Conservation (phyloP, 805 yeast genomes). For the Metschnikowia sp. region DNA sequence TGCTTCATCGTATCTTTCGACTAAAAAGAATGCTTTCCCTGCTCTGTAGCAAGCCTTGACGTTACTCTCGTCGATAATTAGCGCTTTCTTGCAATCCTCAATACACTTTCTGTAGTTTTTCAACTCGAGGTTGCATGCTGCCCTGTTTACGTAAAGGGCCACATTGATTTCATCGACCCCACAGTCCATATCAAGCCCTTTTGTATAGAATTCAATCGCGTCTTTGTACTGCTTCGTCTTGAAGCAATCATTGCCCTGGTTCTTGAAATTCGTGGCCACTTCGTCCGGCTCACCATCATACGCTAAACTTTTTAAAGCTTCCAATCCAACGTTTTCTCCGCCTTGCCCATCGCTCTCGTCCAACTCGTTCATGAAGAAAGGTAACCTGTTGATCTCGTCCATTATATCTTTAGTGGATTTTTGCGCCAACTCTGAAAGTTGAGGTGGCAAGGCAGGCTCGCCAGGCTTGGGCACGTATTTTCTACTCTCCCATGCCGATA, state of each 20-base stretch:
- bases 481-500: conserved; percentile 42
- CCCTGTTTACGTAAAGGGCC: conserved; percentile 74
- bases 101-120: conserved; percentile 83
- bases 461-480: conserved; percentile 45
- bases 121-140: conserved; percentile 87
- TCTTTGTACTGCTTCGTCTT: conserved; percentile 65
- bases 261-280: conserved; percentile 82
- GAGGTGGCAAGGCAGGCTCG: conserved; percentile 81
- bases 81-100: conserved; percentile 75
- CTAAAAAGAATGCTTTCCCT: conserved; percentile 70
- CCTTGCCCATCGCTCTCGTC: conserved; percentile 76
- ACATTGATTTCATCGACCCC: conserved; percentile 52
- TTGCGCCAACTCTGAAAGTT: conserved; percentile 57
- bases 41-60: conserved; percentile 84
- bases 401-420: conserved; percentile 75
- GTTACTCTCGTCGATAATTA: conserved; percentile 62
- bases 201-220: conserved; percentile 76
- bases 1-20: conserved; percentile 73
- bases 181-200: conserved; percentile 73
- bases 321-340: conserved; percentile 70
- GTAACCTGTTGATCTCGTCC: conserved; percentile 75
- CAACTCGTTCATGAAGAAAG: conserved; percentile 89
- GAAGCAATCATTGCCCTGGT: conserved; percentile 89
- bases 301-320: conserved; percentile 86
- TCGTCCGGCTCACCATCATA: conserved; percentile 96